A percentile compares a stretch with the other conserved stretches of the same genome.
Conservation (phyloP, 2,329 filamentous ascomycete genomes). For the Aspergillus clavatus region DNA sequence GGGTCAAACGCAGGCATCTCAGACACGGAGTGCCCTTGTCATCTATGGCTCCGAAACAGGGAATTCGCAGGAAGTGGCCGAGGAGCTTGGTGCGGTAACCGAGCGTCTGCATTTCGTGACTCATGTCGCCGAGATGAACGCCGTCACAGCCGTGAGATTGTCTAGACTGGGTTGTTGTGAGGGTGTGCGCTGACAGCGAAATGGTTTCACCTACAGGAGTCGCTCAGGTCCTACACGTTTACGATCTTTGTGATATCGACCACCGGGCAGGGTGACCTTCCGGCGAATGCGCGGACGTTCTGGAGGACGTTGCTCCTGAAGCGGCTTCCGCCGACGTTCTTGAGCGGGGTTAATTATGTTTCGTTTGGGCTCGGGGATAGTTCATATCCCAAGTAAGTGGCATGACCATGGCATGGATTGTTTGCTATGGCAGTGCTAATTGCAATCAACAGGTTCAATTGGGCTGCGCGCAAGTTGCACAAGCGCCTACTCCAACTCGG, state of each 20-base stretch:
- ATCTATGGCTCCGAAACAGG: conserved; percentile 95
- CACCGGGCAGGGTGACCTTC: conserved; percentile 90
- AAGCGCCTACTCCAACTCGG: conserved; percentile 81
- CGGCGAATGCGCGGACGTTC: conserved; percentile 72
- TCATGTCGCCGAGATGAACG: conserved; percentile 71
- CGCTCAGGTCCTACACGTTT: conserved; percentile 32
- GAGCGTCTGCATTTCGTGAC: conserved; percentile 76
- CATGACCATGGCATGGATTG: too few relatives aligned
- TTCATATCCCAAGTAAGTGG: conserved; percentile 76
- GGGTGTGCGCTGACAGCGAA: not conserved
- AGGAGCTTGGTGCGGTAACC: conserved; percentile 69
- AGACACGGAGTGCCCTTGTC: conserved; percentile 56
- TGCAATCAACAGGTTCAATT: conserved; percentile 74
- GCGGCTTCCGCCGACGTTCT: conserved; percentile 65
- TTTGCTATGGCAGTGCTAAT: conserved; percentile 4
- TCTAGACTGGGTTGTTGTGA: conserved; percentile 9
- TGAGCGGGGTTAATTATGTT: conserved; percentile 67
- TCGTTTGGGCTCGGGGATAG: conserved; percentile 92
- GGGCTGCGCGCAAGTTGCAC: conserved; percentile 81
- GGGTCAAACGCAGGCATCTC: conserved; percentile 8
- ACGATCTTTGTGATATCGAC: conserved; percentile 78
- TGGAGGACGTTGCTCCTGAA: conserved; percentile 82
- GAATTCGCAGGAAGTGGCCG: conserved; percentile 85
- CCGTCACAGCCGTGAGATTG: conserved; percentile 63
- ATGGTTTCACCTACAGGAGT: conserved; percentile 25